These are phyloP conservation scores for Calycina marina DNA, from an alignment of 2,329 filamentous ascomycete species.

Conservation along the genomic window DNA sequence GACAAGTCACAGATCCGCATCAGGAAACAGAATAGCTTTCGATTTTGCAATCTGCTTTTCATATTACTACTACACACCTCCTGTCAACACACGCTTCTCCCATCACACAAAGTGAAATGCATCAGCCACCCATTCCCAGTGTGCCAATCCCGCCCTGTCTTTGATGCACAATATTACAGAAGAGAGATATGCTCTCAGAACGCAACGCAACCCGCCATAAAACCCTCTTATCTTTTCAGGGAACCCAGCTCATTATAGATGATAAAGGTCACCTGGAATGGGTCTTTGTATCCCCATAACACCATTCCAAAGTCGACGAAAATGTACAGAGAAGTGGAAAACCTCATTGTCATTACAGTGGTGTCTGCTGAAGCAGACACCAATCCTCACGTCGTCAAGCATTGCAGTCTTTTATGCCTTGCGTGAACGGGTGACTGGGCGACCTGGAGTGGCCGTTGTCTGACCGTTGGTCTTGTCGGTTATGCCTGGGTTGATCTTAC, in stretches of 20 bases:
- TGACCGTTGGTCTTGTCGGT: conserved; percentile 25
- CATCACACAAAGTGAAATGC: no score
- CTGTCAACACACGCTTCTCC: no score
- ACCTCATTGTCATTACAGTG: conserved; percentile 7
- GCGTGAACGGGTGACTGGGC: conserved; percentile 21
- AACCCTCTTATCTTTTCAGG: no score
- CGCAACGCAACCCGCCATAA: no score
- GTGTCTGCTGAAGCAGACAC: conserved; percentile 6
- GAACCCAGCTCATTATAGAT: conserved; percentile 5
- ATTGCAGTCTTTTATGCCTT: conserved; percentile 19
- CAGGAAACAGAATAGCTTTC: no score
- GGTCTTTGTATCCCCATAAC: conserved; percentile 4
- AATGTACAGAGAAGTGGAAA: conserved; percentile 16
- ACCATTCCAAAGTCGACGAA: conserved; percentile 4
- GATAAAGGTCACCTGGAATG: conserved; percentile 7
- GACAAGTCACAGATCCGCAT: no score
- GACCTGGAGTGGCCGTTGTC: conserved; percentile 26
- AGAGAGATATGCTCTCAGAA: conserved; percentile 2
- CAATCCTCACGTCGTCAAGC: background rate
- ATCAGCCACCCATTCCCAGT: no score
- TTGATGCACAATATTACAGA: conserved; percentile 10
- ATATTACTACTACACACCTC: no score
- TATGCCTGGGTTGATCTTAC: conserved; percentile 28
- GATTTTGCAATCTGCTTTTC: no score
- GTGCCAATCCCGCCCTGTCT: conserved; percentile 1